Conservation (phyloP, 2,329 filamentous ascomycete genomes). For the Podosphaera fusca region DNA sequence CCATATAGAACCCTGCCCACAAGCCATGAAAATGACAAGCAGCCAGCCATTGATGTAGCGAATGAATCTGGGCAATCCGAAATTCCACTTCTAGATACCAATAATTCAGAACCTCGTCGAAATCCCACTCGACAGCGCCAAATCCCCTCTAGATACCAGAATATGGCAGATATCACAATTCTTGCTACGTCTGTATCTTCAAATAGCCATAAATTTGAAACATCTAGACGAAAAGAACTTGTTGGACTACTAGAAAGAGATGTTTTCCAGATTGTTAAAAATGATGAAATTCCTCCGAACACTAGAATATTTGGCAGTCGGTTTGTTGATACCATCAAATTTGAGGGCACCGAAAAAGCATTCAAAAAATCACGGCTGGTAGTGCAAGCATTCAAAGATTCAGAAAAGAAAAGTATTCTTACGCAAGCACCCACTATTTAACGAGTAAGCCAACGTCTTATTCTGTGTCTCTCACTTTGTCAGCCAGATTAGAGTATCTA, state of each 20-base stretch:
- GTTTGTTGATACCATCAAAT: not conserved
- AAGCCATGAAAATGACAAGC: not conserved
- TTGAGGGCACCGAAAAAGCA: not conserved
- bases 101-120: not conserved
- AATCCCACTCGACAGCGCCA: not conserved
- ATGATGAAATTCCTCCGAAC: not conserved
- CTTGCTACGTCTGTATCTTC: no score
- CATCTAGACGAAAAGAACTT: no score
- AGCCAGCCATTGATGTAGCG: not conserved
- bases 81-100: no score
- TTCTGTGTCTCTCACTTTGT: not conserved
- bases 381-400: not conserved
- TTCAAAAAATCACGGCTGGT: not conserved
- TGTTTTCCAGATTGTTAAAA: no score
- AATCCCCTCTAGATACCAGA: no score
- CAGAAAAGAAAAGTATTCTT: no score
- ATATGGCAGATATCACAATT: no score
- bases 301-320: not conserved
- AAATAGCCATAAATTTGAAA: no score
- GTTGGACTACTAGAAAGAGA: no score
- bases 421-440: not conserved
- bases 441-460: slow-evolving; percentile 1
- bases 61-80: not conserved
- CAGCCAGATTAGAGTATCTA: not conserved
- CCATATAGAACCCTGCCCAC: not conserved